Evolutionary conservation across 83 land plant species (phyloP).

Genomic region (Picea mariana): DNA sequence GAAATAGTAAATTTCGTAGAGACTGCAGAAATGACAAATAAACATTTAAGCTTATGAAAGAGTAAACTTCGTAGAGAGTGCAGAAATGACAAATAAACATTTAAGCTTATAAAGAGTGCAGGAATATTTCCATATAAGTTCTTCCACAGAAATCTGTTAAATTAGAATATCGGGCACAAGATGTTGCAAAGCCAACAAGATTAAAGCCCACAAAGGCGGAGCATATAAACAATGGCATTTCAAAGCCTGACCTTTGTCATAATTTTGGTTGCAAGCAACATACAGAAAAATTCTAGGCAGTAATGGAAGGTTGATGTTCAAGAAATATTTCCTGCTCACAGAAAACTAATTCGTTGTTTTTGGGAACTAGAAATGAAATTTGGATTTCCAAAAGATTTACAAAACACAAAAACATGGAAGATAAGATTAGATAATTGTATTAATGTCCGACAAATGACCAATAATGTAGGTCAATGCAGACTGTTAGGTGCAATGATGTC

Average conservation of each 20-base stretch:
- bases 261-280: background rate
- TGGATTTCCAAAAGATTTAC: too few species aligned
- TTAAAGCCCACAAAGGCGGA: background rate
- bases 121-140: background rate
- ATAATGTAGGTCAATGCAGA: too few species aligned
- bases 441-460: too few species aligned
- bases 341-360: background rate
- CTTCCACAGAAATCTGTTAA: background rate
- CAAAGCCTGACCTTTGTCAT: background rate
- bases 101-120: background rate
- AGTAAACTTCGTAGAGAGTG: background rate
- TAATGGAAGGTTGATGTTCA: background rate
- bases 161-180: background rate
- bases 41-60: background rate
- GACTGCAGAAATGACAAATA: background rate
- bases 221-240: background rate
- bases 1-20: background rate
- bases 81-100: background rate
- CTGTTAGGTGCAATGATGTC: too few species aligned
- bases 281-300: background rate
- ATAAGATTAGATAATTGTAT: too few species aligned
- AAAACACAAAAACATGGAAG: too few species aligned
- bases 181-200: background rate
- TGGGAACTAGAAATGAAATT: background rate
- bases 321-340: background rate